These are phyloP conservation scores for Crinitomyces ghanaensis DNA, from an alignment of 805 yeast genomes.

Conservation along the genomic window DNA sequence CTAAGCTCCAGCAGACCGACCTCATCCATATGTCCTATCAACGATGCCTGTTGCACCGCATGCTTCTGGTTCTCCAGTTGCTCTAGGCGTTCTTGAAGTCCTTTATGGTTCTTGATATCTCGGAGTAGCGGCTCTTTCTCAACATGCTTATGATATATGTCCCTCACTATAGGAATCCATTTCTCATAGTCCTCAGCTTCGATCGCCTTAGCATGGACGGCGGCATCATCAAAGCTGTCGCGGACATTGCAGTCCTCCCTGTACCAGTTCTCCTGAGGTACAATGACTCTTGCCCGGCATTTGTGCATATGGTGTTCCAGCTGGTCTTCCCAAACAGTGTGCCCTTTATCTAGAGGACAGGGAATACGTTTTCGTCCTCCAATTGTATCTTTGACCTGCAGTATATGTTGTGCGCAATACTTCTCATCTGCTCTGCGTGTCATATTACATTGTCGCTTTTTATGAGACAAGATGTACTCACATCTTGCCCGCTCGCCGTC, in stretches of 20 bases:
- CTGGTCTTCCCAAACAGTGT: conserved; percentile 55
- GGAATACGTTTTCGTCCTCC: conserved; percentile 37
- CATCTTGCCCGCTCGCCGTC: conserved; percentile 14
- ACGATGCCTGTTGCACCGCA: conserved; percentile 69
- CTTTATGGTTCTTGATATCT: conserved; percentile 19
- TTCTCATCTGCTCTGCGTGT: conserved; percentile 38
- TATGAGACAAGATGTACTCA: conserved; percentile 22
- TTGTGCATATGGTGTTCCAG: conserved; percentile 45
- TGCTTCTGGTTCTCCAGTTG: conserved; percentile 57
- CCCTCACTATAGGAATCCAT: conserved; percentile 23
- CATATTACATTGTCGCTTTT: conserved; percentile 48
- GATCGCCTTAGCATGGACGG: neutral
- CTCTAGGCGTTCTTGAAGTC: conserved; percentile 34
- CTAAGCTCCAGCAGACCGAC: conserved; percentile 27
- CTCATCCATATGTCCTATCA: conserved; percentile 54
- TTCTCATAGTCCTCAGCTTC: conserved; percentile 15
- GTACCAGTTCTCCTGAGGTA: conserved; percentile 34
- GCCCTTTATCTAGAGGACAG: conserved; percentile 70
- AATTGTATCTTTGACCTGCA: conserved; percentile 11
- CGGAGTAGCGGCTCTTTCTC: conserved; percentile 8
- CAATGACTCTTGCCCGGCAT: conserved; percentile 34
- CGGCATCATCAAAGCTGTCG: conserved; percentile 3
- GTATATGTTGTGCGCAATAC: conserved; percentile 55
- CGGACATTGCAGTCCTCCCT: conserved; percentile 35
- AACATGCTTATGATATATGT: conserved; percentile 5